Evolutionary conservation across 106 monocot genomes (phyloP).

Genomic region (Narthecium ossifragum): DNA sequence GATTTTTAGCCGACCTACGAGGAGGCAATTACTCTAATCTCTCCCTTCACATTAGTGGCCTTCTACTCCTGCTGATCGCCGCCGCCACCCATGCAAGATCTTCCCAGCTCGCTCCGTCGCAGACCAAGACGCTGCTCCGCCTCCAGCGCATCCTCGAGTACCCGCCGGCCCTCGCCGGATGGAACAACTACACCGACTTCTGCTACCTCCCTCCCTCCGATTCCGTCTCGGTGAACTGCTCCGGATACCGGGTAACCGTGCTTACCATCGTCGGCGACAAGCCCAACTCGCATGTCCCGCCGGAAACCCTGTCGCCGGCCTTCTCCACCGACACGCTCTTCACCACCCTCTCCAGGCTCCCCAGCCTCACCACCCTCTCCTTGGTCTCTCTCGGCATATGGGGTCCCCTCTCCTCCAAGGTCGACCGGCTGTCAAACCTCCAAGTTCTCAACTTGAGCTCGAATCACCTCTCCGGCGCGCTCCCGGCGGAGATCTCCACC

Average conservation of each 20-base stretch:
- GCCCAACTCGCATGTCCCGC: constrained; percentile 17
- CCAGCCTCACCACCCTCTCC: constrained; percentile 40
- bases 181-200: constrained; percentile 22
- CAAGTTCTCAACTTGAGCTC: constrained; percentile 56
- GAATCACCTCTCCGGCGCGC: constrained; percentile 48
- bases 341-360: constrained; percentile 57
- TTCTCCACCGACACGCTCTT: constrained; percentile 80
- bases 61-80: constrained; percentile 12
- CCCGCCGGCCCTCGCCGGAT: constrained; percentile 33
- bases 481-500: constrained; percentile 30
- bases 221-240: constrained; percentile 52
- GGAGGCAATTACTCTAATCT: no score
- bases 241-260: constrained; percentile 29
- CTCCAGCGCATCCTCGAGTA: constrained; percentile 49
- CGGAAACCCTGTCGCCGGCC: constrained; percentile 34
- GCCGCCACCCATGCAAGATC: constrained; percentile 20
- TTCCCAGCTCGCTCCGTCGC: constrained; percentile 56
- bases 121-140: constrained; percentile 43
- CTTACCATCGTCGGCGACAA: constrained; percentile 41
- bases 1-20: no score
- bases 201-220: constrained; percentile 56
- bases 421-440: constrained; percentile 38
- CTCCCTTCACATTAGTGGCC: no score
- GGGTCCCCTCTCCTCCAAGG: constrained; percentile 49
- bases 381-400: constrained; percentile 79